phyloP scores from a whole-genome alignment of 495 filamentous ascomycete species.

The Cercophora sp. region DNA sequence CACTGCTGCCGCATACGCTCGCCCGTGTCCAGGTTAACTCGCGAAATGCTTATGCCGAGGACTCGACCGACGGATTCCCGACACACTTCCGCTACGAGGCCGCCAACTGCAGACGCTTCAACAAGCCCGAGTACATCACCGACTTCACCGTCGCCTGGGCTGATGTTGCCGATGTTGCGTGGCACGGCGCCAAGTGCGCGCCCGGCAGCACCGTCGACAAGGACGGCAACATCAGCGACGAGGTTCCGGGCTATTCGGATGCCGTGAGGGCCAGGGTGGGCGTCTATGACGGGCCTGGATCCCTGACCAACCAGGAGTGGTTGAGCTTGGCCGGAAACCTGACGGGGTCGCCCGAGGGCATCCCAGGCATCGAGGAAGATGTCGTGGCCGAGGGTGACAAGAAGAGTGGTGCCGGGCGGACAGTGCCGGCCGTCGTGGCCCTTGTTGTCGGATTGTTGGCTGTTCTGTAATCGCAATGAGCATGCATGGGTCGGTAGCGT shows the following conservation, averaged over 20 bases:
- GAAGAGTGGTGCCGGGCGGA: no score
- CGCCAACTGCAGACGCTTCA: conserved; percentile 54
- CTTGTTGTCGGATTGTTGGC: no score
- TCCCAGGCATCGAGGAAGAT: no score
- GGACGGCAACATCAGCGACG: not conserved
- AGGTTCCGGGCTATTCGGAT: not conserved
- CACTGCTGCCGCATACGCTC: conserved; percentile 16
- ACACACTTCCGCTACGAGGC: conserved; percentile 50
- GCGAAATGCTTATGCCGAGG: conserved; percentile 38
- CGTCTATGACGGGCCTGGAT: conserved; percentile 5
- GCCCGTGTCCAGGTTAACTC: conserved; percentile 33
- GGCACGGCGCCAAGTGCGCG: conserved; percentile 31
- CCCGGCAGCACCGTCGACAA: conserved; percentile 15
- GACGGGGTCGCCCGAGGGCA: no score
- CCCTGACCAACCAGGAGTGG: conserved; percentile 3
- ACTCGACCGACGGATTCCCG: conserved; percentile 27
- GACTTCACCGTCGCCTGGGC: conserved; percentile 47
- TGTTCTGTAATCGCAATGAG: no score
- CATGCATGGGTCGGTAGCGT: no score
- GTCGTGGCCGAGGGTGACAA: no score
- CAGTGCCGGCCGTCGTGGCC: no score
- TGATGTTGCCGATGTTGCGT: conserved; percentile 36
- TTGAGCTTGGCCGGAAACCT: not conserved
- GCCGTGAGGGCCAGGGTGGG: not conserved
- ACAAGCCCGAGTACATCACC: conserved; percentile 42